phyloP scores from a whole-genome alignment of 2,329 filamentous ascomycete genomes.

The Conoideocrella luteorostrata region DNA sequence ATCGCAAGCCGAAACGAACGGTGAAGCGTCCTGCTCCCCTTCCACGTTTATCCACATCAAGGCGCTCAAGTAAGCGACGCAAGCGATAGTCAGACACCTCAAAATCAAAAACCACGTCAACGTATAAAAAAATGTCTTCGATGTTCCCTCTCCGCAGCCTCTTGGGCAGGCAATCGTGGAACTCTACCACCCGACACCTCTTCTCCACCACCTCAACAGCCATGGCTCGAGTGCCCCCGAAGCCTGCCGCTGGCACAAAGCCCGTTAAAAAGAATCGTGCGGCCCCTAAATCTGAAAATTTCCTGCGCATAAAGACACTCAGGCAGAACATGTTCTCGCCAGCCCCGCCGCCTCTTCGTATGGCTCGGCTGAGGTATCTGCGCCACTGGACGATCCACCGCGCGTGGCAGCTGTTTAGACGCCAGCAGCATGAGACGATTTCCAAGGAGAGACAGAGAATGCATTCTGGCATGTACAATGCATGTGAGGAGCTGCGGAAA shows the following conservation, averaged over 20 bases:
- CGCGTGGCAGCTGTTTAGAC: conserved; percentile 78
- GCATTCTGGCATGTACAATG: conserved; percentile 75
- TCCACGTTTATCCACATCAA: too few species aligned
- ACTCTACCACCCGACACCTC: conserved; percentile 17
- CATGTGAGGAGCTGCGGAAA: conserved; percentile 75
- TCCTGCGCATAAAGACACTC: conserved; percentile 37
- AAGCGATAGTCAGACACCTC: neutral
- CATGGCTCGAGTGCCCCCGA: conserved; percentile 24
- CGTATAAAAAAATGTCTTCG: conserved; percentile 18
- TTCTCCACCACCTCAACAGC: conserved; percentile 25
- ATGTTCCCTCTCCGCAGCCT: conserved; percentile 24
- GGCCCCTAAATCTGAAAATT: conserved; percentile 29
- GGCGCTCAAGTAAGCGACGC: too few species aligned
- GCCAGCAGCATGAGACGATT: conserved; percentile 57
- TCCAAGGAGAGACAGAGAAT: conserved; percentile 68
- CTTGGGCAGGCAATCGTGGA: conserved; percentile 17
- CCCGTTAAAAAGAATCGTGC: conserved; percentile 21
- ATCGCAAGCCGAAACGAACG: too few species aligned
- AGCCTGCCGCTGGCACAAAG: conserved; percentile 18
- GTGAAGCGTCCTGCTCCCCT: too few species aligned
- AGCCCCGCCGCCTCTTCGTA: conserved; percentile 67
- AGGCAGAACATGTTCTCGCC: conserved; percentile 42
- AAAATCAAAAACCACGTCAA: neutral
- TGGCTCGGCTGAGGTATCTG: conserved; percentile 79
- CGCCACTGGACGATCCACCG: conserved; percentile 99